Base-by-base conservation (phyloP, 495 filamentous ascomycete species). In the Hypoxylon lienhwacheense region DNA sequence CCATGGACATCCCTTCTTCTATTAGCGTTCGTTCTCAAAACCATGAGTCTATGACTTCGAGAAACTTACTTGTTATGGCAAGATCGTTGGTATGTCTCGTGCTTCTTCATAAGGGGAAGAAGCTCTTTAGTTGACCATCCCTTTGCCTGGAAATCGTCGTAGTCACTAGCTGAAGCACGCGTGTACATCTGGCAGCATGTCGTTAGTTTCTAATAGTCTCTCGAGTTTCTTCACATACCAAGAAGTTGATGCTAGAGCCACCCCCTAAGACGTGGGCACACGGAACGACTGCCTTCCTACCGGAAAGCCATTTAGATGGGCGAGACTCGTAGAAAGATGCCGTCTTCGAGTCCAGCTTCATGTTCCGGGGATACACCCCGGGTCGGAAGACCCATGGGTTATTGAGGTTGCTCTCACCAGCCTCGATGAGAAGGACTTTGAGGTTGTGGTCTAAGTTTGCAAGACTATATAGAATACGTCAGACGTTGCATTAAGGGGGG, bases 271-370 rank as follows among this genome's bases (percentile, higher is more conserved):
- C 75, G 53, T 91, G 83, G 21, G 87, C 88, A 65, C 86, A 89
- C 1, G 88, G 88, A 10, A 93, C 88, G 51, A 91, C 80, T 11
- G 88, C 86, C 53, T 80, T 78, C 20, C 88, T 80, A 7, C 87
- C 87, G 61, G 76, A 79, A 19, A 91, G 77, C 71, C 82, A 83
- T 69, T 89, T 81, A 0, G 86, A 89, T 4, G 86, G 87, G 31
- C 84, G 77, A 2, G 86, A 89, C 61, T 90, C 77, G 63, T 93
- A 93, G 71, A 91, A 91, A 0, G 85, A 85, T 21, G 88, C 88
- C n/a, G 87, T 90, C 72, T 90, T 90, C 31, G 85, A 88, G 72
- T 91, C 88, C 57, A 90, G 70, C 66, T 88, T 88, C 85, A 90
- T 89, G 68, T 90, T 89, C 15, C 77, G 76, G 7, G 86, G 87